Base-by-base conservation (phyloP, 805 yeast species). In the Blastobotrys muscicola region DNA sequence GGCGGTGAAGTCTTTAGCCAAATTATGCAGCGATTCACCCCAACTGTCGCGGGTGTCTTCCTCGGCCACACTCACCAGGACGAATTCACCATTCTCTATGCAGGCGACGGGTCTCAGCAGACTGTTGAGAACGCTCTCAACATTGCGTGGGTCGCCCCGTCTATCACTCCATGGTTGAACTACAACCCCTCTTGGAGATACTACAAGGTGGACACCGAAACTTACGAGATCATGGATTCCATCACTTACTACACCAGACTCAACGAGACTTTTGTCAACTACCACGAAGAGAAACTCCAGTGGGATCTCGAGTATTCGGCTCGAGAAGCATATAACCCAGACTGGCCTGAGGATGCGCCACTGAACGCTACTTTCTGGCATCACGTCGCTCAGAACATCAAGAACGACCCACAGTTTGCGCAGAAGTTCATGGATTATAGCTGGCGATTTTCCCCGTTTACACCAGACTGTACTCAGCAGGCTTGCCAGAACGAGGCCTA, bases 161-260 rank as follows among this genome's bases (percentile, higher is more conserved):
- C 85, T 0, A 73, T 81, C 33, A 78, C 85, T 6, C 84, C 86
- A 7, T 67, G 69, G 54, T 61, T 67, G 6, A 68, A 75, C 40
- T 69, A 72, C 50, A 81, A 81, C 57, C 89, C 89, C 5, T 71
- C 78, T 14, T 81, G 85, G 82, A 72, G 83, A 58, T 80, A 78
- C 62, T 82, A 81, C 54, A 77, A 76, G 50, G 78, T 81, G 43
- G 85, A 81, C 56, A 62, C 71, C 15, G 60, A 71, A 49, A 71
- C 83, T 4, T 79, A 78, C 63, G 73, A 73, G 49, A 66, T 81
- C 46, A 68, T 78, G 70, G 76, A 81, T 54, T 45, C 82, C 75
- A 32, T 40, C 62, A 79, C 78, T 53, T 78, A 69, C 61, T 79
- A 70, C 59, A 69, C 81, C n/a, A 67, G 67, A 46, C 68, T 82